Base-by-base conservation (phyloP, 2,329 filamentous ascomycete genomes). In the Cyphellophora europaea region DNA sequence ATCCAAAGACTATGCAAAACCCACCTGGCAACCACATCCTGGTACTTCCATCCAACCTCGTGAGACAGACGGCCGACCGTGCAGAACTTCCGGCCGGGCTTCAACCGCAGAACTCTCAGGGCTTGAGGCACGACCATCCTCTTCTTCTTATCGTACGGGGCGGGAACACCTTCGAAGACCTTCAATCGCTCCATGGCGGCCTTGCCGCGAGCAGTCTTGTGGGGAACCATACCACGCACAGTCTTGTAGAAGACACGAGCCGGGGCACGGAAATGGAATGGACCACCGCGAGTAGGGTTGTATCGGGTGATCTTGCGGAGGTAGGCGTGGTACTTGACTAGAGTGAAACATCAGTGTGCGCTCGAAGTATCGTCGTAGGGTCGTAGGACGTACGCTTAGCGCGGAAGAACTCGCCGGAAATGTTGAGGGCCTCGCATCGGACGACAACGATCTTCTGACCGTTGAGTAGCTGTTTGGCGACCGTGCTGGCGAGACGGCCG, bases 191-290 rank as follows among this genome's bases (percentile, higher is more conserved):
- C 88, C 65, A 98, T 70, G 57, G 91, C 91, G 58, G 89, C 89
- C 58, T 86, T 82, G 71, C 91, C 91, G 63, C 91, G 89, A 66
- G 91, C 79, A 55, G 91, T 98, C 85, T 98, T 98, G 86, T 98
- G 91, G 63, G 91, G 91, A 55, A 98, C 93, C 91, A 98, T 98
- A 68, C 91, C 91, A 68, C 91, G 89, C 72, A 98, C 86, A 65
- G 91, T 87, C 83, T 95, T 94, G 84, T 95, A 98, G 82, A 98
- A 94, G 77, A 98, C 95, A 71, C 93, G 84, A 59, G 88, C 93
- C 49, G 91, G 91, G 57, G 89, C 87, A 66, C 91, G 91, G 87
- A 95, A 96, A 74, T 98, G 91, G 87, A 96, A 98, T 69, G 91
- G 91, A 75, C 89, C 89, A 81, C 89, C 91, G 65, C 89, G 88